A percentile compares a stretch with the other conserved stretches of the same genome.
Evolutionary conservation across 805 yeast genomes (phyloP).

Genomic region (Vanderwaltozyma tropicalis): DNA sequence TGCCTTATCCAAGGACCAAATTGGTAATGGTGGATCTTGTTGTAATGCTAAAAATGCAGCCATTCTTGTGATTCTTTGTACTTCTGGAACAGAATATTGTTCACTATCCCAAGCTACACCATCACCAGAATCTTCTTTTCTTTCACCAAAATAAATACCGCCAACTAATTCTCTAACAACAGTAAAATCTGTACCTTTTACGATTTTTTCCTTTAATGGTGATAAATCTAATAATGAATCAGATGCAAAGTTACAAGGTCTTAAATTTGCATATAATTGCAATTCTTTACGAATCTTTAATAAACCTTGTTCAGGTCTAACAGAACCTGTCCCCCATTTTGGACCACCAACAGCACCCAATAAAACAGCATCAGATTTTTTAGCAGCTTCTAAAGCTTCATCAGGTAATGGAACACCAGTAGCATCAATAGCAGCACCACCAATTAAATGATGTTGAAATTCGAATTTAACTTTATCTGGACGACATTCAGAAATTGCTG

Average conservation of each 20-base stretch:
- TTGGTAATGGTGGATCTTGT: constrained; percentile 84
- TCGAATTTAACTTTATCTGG: constrained; percentile 50
- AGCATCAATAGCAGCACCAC: constrained; percentile 98
- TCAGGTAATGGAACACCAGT: constrained; percentile 88
- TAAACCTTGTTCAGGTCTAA: constrained; percentile 96
- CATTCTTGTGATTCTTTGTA: constrained; percentile 93
- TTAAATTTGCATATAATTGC: constrained; percentile 86
- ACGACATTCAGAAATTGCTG: constrained; percentile 56
- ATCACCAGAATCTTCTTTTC: constrained; percentile 81
- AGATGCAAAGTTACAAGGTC: constrained; percentile 91
- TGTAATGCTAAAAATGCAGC: constrained; percentile 95
- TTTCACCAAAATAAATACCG: constrained; percentile 94
- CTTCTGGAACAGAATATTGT: constrained; percentile 82
- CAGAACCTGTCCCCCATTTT: constrained; percentile 95
- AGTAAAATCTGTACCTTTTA: constrained; percentile 80
- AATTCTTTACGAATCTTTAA: constrained; percentile 90
- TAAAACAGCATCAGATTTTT: constrained; percentile 85
- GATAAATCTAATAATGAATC: constrained; percentile 77
- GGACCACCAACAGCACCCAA: constrained; percentile 99
- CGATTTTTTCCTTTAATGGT: constrained; percentile 78
- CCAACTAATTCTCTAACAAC: constrained; percentile 97
- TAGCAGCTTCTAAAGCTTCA: constrained; percentile 71
- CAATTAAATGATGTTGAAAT: constrained; percentile 77
- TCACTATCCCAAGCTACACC: constrained; percentile 92
- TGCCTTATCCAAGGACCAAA: constrained; percentile 96